Percentiles rank a stretch among this genome's conserved stretches.
Conservation (phyloP, 306 rosid species). For the Carpinus viminea region DNA sequence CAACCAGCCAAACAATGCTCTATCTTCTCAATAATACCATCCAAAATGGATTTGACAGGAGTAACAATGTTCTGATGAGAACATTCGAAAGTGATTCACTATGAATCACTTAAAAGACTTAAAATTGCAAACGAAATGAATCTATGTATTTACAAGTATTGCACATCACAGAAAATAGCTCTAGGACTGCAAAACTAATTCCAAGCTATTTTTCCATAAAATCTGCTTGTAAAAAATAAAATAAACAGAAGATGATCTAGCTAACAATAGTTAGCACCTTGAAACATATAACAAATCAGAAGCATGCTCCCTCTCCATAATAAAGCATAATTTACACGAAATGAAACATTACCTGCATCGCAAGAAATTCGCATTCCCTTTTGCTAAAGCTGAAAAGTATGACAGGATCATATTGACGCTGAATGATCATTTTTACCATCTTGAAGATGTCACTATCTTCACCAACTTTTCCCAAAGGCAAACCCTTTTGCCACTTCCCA, state of each 20-base stretch:
- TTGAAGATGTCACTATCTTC: slow-evolving; percentile 94
- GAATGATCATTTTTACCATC: slow-evolving; percentile 97
- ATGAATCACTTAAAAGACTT: background rate
- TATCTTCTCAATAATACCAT: too few species aligned
- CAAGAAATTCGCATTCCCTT: slow-evolving; percentile 91
- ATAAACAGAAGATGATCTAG: background rate
- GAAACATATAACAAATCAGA: background rate
- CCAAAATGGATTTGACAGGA: background rate
- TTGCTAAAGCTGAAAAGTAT: slow-evolving; percentile 97
- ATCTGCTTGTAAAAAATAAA: background rate
- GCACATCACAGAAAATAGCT: background rate
- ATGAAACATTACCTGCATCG: slow-evolving; percentile 79
- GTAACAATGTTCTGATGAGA: background rate
- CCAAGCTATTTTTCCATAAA: background rate
- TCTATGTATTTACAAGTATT: background rate
- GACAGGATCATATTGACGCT: slow-evolving; percentile 93
- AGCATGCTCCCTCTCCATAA: background rate
- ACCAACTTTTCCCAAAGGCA: slow-evolving; percentile 54
- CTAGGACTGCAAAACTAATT: background rate
- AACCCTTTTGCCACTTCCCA: slow-evolving; percentile 74
- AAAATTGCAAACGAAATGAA: background rate
- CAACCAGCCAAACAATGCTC: too few species aligned
- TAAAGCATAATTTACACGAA: background rate
- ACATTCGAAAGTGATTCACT: background rate
- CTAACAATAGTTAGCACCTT: background rate